A percentile compares a stretch with the other conserved stretches of the same genome.
These are phyloP conservation scores for Capsella bursapastoris DNA, from an alignment of 345 rosid species.

Conservation along the genomic window DNA sequence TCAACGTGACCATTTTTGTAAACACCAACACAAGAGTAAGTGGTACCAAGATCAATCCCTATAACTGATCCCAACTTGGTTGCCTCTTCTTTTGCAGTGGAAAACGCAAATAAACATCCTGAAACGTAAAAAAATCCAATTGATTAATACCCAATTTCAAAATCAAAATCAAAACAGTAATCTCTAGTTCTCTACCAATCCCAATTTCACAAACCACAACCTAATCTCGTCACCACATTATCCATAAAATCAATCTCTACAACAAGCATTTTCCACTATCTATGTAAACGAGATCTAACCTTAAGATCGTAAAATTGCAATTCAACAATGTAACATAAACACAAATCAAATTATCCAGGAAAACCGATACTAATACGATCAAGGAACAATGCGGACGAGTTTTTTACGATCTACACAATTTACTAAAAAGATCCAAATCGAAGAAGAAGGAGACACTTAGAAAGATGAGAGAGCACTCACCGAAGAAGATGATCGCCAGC, in stretches of 20 bases:
- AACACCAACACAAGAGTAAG: constrained; percentile 55
- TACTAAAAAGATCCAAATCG: neutral
- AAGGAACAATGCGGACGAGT: constrained; percentile 5
- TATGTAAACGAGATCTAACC: constrained; percentile 25
- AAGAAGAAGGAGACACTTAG: neutral
- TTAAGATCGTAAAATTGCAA: neutral
- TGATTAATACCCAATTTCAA: neutral
- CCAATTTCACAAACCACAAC: neutral
- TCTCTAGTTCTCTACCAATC: neutral
- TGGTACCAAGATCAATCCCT: constrained; percentile 59
- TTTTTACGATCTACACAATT: neutral
- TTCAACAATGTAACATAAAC: neutral
- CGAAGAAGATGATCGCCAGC: constrained; percentile 37
- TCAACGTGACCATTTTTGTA: constrained; percentile 64
- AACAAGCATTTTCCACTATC: neutral
- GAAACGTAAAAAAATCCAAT: neutral
- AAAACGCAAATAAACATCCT: constrained; percentile 57
- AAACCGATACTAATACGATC: neutral
- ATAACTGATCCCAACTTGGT: constrained; percentile 61
- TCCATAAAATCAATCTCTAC: neutral
- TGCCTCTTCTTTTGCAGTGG: constrained; percentile 62
- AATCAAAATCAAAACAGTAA: neutral
- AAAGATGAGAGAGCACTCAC: constrained; percentile 23
- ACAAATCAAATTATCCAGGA: neutral
- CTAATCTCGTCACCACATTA: neutral